A percentile compares a stretch with the other conserved stretches of the same genome.
Conservation (phyloP, 2,329 filamentous ascomycete species). For the Trichoderma atrobrunneum region DNA sequence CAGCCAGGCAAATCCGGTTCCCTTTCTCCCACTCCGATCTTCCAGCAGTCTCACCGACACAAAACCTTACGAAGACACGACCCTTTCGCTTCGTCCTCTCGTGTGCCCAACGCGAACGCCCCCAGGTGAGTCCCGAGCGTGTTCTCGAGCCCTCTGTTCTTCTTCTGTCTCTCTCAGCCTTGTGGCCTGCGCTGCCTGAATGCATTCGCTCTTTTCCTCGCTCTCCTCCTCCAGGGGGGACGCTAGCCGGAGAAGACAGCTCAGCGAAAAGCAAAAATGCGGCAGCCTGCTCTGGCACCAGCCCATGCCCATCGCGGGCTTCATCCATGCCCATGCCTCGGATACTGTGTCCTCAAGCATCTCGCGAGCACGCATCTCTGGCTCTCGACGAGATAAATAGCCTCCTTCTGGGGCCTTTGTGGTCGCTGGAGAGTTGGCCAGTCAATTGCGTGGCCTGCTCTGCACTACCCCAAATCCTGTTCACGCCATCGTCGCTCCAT, state of each 20-base stretch:
- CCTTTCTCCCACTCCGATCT: constrained; percentile 18
- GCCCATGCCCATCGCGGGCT: constrained; percentile 1
- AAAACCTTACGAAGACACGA: constrained; percentile 17
- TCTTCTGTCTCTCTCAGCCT: neutral
- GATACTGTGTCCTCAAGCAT: constrained; percentile 28
- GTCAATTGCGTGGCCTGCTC: constrained; percentile 8
- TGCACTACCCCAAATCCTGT: constrained; percentile 14
- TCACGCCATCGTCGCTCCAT: constrained; percentile 15
- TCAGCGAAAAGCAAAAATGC: constrained; percentile 20
- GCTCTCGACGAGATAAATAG: constrained; percentile 17
- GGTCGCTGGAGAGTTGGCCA: neutral
- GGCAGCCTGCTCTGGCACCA: constrained; percentile 18
- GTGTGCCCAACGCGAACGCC: constrained; percentile 10
- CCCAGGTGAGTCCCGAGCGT: constrained; percentile 8
- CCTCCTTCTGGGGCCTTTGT: constrained; percentile 8
- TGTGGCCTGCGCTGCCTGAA: neutral
- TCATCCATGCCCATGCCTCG: constrained; percentile 6
- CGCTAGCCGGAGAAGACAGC: constrained; percentile 19
- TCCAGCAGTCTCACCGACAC: constrained; percentile 20
- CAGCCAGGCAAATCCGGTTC: neutral
- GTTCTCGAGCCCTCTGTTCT: neutral
- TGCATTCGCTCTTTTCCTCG: neutral
- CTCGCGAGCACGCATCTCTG: constrained; percentile 11
- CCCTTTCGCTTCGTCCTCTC: constrained; percentile 15
- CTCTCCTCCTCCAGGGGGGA: constrained; percentile 10